Percentiles rank a stretch among this genome's conserved stretches.
These are phyloP conservation scores for Hanseniaspora mollemarum DNA, from an alignment of 805 yeast genomes.

Conservation along the genomic window DNA sequence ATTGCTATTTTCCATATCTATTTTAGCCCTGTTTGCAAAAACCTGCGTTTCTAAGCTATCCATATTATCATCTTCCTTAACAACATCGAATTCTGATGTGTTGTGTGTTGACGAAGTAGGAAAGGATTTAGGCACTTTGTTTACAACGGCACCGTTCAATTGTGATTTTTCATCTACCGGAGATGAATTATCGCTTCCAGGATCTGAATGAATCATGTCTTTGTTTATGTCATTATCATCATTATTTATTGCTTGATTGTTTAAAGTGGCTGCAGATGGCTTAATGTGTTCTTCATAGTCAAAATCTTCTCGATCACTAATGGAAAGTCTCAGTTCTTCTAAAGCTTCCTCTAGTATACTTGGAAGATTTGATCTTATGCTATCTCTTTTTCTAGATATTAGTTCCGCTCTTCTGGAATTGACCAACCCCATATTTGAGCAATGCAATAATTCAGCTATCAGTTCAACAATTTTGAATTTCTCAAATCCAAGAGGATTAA, in stretches of 20 bases:
- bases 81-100: too few species aligned
- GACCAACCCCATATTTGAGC: slow-evolving; percentile 90
- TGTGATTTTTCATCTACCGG: not conserved
- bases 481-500: slow-evolving; percentile 76
- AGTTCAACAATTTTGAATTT: slow-evolving; percentile 82
- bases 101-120: slow-evolving; percentile 5
- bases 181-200: not conserved
- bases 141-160: not conserved
- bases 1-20: slow-evolving; percentile 16
- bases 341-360: slow-evolving; percentile 29
- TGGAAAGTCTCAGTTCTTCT: slow-evolving; percentile 24
- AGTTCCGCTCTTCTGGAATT: slow-evolving; percentile 66
- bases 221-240: slow-evolving; percentile 24
- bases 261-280: slow-evolving; percentile 4
- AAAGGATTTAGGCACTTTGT: slow-evolving; percentile 6
- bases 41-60: not conserved
- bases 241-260: not conserved
- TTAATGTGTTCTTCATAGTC: slow-evolving; percentile 1
- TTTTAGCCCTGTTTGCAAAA: slow-evolving; percentile 8
- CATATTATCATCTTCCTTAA: too few species aligned
- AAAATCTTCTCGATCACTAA: slow-evolving; percentile 13
- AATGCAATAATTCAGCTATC: slow-evolving; percentile 86
- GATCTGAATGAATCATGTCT: slow-evolving; percentile 26
- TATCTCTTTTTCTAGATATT: slow-evolving; percentile 58
- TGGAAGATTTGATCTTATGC: slow-evolving; percentile 45